phyloP scores from a whole-genome alignment of 345 rosid species.

The Brassica juncea region DNA sequence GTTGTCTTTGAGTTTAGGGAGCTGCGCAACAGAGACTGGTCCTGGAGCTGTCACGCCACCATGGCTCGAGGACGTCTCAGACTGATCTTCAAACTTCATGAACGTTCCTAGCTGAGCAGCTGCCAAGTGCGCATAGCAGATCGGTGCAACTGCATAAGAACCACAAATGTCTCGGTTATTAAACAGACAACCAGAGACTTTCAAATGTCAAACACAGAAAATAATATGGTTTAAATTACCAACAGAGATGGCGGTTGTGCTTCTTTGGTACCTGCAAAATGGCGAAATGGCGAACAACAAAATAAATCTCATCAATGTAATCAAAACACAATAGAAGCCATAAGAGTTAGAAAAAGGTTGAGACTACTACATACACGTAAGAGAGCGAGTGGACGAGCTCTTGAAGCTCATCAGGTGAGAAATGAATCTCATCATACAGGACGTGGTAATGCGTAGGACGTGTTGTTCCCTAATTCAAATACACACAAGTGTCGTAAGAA shows the following conservation, averaged over 20 bases:
- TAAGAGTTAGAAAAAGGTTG: conserved; percentile 4
- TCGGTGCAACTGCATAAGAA: conserved; percentile 33
- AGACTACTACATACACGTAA: conserved; percentile 35
- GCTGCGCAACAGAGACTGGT: conserved; percentile 27
- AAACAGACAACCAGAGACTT: neutral
- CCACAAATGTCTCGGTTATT: neutral
- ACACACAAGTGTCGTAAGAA: neutral
- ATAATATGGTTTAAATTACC: conserved; percentile 20
- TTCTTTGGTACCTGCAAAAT: conserved; percentile 39
- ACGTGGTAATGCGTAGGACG: conserved; percentile 46
- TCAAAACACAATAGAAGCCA: neutral
- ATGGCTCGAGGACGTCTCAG: conserved; percentile 45
- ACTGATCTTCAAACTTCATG: conserved; percentile 41
- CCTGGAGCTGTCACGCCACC: conserved; percentile 39
- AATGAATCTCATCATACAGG: conserved; percentile 37
- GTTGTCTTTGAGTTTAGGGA: conserved; percentile 35
- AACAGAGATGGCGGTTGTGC: conserved; percentile 41
- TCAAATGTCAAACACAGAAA: neutral
- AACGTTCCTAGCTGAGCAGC: conserved; percentile 43
- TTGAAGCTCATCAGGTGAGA: conserved; percentile 41
- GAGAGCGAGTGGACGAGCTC: conserved; percentile 43
- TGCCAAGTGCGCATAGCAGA: conserved; percentile 44
- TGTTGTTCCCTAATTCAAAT: conserved; percentile 36
- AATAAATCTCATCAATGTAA: neutral
- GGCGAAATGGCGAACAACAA: neutral